Conservation (phyloP, 148 eudicot genomes). For the Heliamphora exappendiculata region DNA sequence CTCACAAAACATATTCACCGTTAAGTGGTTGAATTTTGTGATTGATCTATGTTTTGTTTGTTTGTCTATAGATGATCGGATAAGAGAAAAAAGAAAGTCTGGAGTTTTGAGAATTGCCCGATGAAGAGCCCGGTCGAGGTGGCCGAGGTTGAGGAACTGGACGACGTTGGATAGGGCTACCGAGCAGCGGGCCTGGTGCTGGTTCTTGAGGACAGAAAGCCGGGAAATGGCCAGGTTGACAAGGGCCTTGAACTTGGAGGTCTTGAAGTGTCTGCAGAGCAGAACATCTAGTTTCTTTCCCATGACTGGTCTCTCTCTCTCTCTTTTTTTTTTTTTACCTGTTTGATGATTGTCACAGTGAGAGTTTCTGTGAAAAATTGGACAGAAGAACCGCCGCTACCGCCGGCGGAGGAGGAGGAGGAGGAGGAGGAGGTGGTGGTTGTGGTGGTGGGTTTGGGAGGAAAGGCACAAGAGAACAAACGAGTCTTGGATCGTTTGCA, state of each 20-base stretch:
- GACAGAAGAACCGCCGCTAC: no score
- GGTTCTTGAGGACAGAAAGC: constrained; percentile 41
- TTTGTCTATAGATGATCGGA: no score
- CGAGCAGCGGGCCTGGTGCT: constrained; percentile 28
- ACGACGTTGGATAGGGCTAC: constrained; percentile 36
- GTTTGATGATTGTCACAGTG: not conserved
- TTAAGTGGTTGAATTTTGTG: no score
- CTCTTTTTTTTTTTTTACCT: no score
- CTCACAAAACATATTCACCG: no score
- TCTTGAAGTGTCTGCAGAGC: constrained; percentile 35
- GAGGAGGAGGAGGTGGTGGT: no score
- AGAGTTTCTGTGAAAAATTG: not conserved
- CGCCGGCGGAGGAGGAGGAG: no score
- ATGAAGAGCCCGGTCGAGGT: constrained; percentile 50
- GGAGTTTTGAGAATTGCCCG: constrained; percentile 24
- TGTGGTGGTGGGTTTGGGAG: no score
- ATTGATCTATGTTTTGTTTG: no score
- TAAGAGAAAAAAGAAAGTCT: no score
- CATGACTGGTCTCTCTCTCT: constrained; percentile 12
- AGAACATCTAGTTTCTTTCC: constrained; percentile 43
- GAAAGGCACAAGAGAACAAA: constrained; percentile 13
- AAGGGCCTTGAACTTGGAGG: constrained; percentile 34
- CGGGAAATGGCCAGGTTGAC: constrained; percentile 40
- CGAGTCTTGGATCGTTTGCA: constrained; percentile 15
- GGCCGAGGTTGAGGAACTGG: constrained; percentile 39